Base-by-base conservation (phyloP, 2,329 filamentous ascomycete genomes). In the Trichoderma sp. region DNA sequence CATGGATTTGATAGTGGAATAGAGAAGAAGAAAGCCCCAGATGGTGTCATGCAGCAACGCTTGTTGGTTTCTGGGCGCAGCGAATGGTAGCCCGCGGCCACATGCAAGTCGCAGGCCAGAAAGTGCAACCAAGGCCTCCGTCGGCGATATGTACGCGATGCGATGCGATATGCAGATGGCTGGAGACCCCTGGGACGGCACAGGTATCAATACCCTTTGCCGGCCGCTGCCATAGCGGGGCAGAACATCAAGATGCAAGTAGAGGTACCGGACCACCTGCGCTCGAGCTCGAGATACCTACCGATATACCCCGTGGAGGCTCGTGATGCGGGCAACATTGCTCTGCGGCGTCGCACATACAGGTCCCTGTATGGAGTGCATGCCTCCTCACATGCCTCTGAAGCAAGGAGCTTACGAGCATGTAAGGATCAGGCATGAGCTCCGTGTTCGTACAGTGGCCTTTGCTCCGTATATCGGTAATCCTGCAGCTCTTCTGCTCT, bases 41-140 rank as follows among this genome's bases (percentile, higher is more conserved):
- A 74, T 76, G 74, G 74, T 76, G 74, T 75, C 72, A 76, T 76
- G 74, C 74, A 76, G 72, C 65, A 64, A 68, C 57, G 37, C 37
- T 67, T 47, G 47, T 49, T 49, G 47, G 49, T 14, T 62, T 56
- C 49, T 27, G 47, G 52, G 33, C 59, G 67, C 58, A 59, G 56
- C 69, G 65, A 70, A 70, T 70, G 52, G 65, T 37, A 43, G 47
- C 40, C 47, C 69, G 57, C 67, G 35, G 67, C 21, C 49, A 24
- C 68, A 70, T 70, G 69, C 64, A 68, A 29, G 53, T 31, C 47
- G 49, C 33, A 70, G 58, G 63, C 70, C 70, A 58, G 67, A 70
- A n/a, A 63, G 62, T 40, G 58, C 59, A 68, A 64, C 64, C 64
- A 58, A 68, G 68, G 56, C 59, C 63, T 53, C 43, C 43, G 35